Evolutionary conservation across 2,329 filamentous ascomycete genomes (phyloP), one percentile per base, ranked within the genome.

Genomic region (Elsinoe fawcettii): DNA sequence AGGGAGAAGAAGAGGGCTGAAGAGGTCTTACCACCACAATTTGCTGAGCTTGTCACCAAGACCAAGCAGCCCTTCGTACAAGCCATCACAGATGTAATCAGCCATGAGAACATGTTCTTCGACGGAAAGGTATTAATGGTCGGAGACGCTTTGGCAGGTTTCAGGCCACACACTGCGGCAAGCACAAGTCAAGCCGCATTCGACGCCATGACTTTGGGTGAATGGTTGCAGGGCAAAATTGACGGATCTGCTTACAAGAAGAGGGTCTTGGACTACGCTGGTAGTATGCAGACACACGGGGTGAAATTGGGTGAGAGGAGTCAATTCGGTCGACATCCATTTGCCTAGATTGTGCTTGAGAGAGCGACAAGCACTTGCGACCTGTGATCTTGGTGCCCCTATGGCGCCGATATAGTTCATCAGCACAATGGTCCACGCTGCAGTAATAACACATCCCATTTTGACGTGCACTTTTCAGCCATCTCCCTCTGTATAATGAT

Each of bases 161-260:
- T 78, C 30, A 63, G 77, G 44, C 76, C 77, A 5, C 75, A 78
- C 59, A 70, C 74, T 2, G 76, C 71, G 0, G 69, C 71, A 20
- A 75, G 74, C 14, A 77, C 75, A 1, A 73, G 74, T 23, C 75
- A 79, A 60, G 75, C 75, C 3, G 75, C 74, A 1, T 72, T 71
- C 41, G 74, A 78, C 62, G 72, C 72, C 3, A 63, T 74, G 61
- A 66, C 66, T 4, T 59, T 77, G 12, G 74, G 67, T 1, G 67
- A 70, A 58, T 70, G 73, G 60, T 65, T 75, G 58, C 60, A 65
- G 6, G 74, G 74, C 0, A 67, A 72, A 51, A 66, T 72, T 34
- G 60, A 63, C 2, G 59, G 66, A 44, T 59, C 63, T 4, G 61
- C 69, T 49, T 76, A 75, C 69, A 70, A 71, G 58, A 60, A 55